Conservation (phyloP, 306 rosid genomes). For the Arachis hypogaea region DNA sequence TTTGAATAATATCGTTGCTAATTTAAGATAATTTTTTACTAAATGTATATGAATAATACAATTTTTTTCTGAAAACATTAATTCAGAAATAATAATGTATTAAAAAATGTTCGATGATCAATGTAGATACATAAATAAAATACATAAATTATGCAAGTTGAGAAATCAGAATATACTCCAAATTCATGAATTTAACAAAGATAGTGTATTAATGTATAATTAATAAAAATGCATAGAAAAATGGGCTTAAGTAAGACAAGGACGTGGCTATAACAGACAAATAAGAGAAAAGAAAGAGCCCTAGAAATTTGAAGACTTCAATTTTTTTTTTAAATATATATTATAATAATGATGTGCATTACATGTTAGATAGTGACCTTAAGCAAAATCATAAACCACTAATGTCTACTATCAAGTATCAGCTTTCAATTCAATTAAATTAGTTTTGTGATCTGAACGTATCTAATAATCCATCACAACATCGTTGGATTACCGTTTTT, state of each 20-base stretch:
- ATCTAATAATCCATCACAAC: background rate
- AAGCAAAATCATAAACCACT: slow-evolving; percentile 5
- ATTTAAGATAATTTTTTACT: no score
- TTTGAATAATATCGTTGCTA: no score
- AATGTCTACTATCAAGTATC: background rate
- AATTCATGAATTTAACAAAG: no score
- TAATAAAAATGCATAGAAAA: background rate
- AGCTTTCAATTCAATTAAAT: slow-evolving; percentile 18
- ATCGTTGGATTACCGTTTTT: background rate
- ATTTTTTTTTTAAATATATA: background rate
- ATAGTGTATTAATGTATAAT: no score
- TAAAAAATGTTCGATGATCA: no score
- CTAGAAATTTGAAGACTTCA: background rate
- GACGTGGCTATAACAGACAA: slow-evolving; percentile 4
- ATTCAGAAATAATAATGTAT: no score
- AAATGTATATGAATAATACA: no score
- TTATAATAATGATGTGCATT: background rate
- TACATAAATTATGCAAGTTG: no score
- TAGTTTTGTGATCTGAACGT: background rate
- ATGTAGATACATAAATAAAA: no score
- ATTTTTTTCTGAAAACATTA: no score
- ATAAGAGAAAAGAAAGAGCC: background rate
- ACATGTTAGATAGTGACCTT: slow-evolving; percentile 10
- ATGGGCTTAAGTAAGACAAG: background rate
- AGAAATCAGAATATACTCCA: no score